Evolutionary conservation across 108 stramenopile genomes (phyloP).

Genomic region (Nitzschia palea): DNA sequence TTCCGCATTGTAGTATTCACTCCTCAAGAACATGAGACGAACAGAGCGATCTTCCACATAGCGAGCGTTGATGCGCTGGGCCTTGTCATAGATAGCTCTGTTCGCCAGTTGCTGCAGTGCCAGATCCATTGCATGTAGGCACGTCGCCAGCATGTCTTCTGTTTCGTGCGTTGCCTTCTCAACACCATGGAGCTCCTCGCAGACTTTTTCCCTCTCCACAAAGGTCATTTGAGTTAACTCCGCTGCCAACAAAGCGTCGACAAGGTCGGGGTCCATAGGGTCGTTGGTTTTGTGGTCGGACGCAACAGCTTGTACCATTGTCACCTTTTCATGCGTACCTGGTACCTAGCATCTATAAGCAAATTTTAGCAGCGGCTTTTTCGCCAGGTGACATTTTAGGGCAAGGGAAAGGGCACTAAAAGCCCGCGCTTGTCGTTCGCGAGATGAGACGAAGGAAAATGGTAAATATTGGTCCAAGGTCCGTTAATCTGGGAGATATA

Average conservation of each 20-base stretch:
- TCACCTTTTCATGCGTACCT: too few relatives aligned
- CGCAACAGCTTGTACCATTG: too few relatives aligned
- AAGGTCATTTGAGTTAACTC: constrained; percentile 10
- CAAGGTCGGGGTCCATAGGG: neutral
- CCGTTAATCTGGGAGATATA: too few relatives aligned
- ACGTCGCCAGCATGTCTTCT: neutral
- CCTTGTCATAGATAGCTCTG: neutral
- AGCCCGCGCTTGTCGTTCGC: too few relatives aligned
- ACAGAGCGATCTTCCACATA: constrained; percentile 3
- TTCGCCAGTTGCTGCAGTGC: neutral
- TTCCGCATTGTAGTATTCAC: constrained; percentile 9
- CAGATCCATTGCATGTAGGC: neutral
- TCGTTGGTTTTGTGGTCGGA: too few relatives aligned
- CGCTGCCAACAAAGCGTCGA: constrained; percentile 1
- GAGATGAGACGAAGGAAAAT: too few relatives aligned
- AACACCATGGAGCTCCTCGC: constrained; percentile 20
- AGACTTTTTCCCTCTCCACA: constrained; percentile 7
- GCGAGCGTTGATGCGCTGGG: neutral
- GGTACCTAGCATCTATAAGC: too few relatives aligned
- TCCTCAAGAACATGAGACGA: constrained; percentile 20
- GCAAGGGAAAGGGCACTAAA: too few relatives aligned
- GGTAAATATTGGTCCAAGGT: too few relatives aligned
- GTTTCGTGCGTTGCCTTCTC: neutral
- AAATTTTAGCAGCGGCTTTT: too few relatives aligned
- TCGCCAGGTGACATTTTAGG: too few relatives aligned